phyloP scores from a whole-genome alignment of 2,329 filamentous ascomycete species.

The Zymoseptoria pseudotritici region DNA sequence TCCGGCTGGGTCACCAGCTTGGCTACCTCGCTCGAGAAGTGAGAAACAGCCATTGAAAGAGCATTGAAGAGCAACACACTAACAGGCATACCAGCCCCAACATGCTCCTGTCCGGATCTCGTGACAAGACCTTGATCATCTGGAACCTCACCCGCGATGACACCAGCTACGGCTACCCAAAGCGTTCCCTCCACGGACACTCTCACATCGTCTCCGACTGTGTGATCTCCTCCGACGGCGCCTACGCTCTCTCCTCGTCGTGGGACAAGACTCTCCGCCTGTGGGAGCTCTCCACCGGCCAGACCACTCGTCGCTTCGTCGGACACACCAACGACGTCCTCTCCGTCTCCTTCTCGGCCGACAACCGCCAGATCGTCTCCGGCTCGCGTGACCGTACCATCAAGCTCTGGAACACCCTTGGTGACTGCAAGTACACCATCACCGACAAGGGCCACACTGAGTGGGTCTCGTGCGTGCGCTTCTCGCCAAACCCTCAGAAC shows the following conservation, averaged over 20 bases:
- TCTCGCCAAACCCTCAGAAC: conserved; percentile 99
- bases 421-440: conserved; percentile 99
- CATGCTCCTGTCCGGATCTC: conserved; percentile 96
- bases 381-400: conserved; percentile 97
- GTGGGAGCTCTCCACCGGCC: conserved; percentile 96
- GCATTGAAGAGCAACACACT: conserved; percentile 5
- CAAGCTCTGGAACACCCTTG: conserved; percentile 99
- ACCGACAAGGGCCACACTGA: conserved; percentile 99
- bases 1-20: conserved; percentile 99
- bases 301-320: conserved; percentile 95
- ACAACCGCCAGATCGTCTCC: conserved; percentile 99
- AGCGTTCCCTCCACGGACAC: conserved; percentile 97
- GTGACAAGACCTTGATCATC: conserved; percentile 99
- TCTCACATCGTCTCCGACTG: conserved; percentile 99
- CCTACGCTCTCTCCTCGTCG: conserved; percentile 95
- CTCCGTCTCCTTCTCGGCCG: conserved; percentile 99
- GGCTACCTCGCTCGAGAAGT: conserved; percentile 99
- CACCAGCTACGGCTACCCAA: conserved; percentile 96
- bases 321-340: conserved; percentile 99
- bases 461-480: conserved; percentile 99
- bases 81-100: conserved; percentile 61
- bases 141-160: conserved; percentile 99
- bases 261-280: conserved; percentile 99
- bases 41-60: conserved; percentile 36
- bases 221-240: conserved; percentile 98